phyloP scores from a whole-genome alignment of 176 grass and related monocot genomes.

The Pharus latifolius region DNA sequence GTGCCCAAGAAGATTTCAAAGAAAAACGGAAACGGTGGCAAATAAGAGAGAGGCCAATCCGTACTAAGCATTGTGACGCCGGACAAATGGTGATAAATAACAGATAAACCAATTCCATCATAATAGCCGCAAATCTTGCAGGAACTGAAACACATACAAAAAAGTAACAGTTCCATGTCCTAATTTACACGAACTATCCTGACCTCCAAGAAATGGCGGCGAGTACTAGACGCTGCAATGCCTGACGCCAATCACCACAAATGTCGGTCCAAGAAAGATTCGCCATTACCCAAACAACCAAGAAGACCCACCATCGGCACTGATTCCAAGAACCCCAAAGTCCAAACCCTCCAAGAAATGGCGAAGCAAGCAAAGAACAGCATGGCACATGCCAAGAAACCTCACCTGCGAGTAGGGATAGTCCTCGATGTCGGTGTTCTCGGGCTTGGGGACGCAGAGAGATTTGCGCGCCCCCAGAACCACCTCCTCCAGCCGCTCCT shows the following conservation, averaged over 20 bases:
- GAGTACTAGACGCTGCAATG: background rate
- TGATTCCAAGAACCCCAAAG: background rate
- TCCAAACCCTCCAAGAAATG: background rate
- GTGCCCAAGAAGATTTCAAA: background rate
- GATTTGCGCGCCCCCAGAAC: background rate
- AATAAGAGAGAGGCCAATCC: background rate
- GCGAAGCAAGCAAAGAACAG: background rate
- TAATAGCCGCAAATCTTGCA: background rate
- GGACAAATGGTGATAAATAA: background rate
- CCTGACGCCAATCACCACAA: background rate
- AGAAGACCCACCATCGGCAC: background rate
- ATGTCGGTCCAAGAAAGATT: background rate
- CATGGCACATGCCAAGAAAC: background rate
- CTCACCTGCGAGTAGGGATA: slow-evolving; percentile 12
- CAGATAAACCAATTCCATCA: background rate
- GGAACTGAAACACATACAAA: background rate
- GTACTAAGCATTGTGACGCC: background rate
- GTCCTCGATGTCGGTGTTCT: background rate
- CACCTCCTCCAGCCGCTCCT: background rate
- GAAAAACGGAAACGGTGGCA: too few species aligned
- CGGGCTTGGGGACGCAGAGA: background rate
- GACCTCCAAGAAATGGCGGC: background rate
- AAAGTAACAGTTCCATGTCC: background rate
- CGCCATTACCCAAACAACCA: background rate
- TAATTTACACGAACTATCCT: background rate